Conservation (phyloP, 257 asterid species). For the Capsicum baccatum region DNA sequence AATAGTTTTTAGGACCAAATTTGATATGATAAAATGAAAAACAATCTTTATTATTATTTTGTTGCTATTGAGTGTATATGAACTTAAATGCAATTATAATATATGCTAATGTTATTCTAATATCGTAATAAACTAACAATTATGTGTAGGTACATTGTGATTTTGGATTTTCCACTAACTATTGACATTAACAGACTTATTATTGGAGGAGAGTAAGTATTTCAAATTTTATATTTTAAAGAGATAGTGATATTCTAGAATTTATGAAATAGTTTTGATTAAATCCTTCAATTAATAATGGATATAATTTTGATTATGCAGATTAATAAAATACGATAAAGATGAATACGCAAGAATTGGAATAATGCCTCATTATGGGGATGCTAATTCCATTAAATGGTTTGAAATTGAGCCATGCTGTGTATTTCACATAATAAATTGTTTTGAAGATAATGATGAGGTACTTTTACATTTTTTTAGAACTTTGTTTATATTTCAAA, state of each 20-base stretch:
- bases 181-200: slow-evolving; percentile 54
- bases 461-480: slow-evolving; percentile 32
- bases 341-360: slow-evolving; percentile 68
- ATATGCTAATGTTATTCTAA: background rate
- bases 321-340: slow-evolving; percentile 57
- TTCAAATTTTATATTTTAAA: background rate
- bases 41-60: background rate
- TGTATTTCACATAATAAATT: slow-evolving; percentile 66
- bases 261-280: background rate
- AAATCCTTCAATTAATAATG: background rate
- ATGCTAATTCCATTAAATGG: slow-evolving; percentile 64
- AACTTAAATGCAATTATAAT: background rate
- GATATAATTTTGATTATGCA: slow-evolving; percentile 11
- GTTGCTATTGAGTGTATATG: background rate
- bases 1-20: too few relatives aligned
- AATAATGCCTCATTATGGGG: slow-evolving; percentile 83
- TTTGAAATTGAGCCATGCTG: slow-evolving; percentile 65
- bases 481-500: background rate
- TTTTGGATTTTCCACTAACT: slow-evolving; percentile 65
- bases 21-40: too few relatives aligned
- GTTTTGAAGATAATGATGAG: slow-evolving; percentile 65
- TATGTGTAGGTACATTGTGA: slow-evolving; percentile 57
- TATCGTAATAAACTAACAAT: background rate
- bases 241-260: background rate
- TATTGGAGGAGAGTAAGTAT: background rate